Evolutionary conservation across 2,329 filamentous ascomycete species (phyloP).

Genomic region (Lojkania enalia): DNA sequence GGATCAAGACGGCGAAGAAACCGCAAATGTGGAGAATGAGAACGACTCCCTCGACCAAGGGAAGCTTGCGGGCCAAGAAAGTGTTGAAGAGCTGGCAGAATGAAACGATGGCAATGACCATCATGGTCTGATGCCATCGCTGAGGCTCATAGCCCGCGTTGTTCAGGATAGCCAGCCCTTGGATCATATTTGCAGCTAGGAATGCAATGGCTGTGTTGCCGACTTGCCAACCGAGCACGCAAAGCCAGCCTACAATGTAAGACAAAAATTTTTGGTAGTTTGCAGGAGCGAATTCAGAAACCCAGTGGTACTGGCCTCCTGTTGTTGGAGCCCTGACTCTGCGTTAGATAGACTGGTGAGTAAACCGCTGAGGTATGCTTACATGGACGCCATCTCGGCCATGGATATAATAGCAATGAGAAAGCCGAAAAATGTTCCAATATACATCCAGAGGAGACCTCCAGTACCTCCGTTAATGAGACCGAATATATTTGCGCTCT

Average conservation of each 20-base stretch:
- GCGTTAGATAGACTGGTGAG: neutral
- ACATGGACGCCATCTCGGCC: constrained; percentile 40
- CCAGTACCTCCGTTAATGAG: constrained; percentile 40
- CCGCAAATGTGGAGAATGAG: constrained; percentile 55
- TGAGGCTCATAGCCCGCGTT: constrained; percentile 43
- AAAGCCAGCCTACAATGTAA: constrained; percentile 47
- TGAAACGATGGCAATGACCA: constrained; percentile 50
- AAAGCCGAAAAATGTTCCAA: constrained; percentile 40
- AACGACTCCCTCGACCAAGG: constrained; percentile 52
- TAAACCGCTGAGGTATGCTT: neutral
- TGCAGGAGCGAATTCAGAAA: constrained; percentile 21
- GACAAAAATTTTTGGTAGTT: constrained; percentile 40
- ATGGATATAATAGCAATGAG: constrained; percentile 34
- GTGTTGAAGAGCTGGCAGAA: constrained; percentile 51
- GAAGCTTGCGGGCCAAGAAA: constrained; percentile 49
- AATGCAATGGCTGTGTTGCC: constrained; percentile 37
- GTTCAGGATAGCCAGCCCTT: constrained; percentile 45
- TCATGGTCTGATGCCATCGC: constrained; percentile 55
- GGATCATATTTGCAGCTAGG: constrained; percentile 33
- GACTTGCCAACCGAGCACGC: constrained; percentile 48
- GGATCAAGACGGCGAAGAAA: constrained; percentile 53
- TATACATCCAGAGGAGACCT: constrained; percentile 39
- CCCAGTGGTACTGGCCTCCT: constrained; percentile 27
- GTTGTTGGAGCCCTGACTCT: constrained; percentile 18
- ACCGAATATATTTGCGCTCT: too few species aligned